Evolutionary conservation across 345 rosid species (phyloP).

Genomic region (Salix koriyanagi): DNA sequence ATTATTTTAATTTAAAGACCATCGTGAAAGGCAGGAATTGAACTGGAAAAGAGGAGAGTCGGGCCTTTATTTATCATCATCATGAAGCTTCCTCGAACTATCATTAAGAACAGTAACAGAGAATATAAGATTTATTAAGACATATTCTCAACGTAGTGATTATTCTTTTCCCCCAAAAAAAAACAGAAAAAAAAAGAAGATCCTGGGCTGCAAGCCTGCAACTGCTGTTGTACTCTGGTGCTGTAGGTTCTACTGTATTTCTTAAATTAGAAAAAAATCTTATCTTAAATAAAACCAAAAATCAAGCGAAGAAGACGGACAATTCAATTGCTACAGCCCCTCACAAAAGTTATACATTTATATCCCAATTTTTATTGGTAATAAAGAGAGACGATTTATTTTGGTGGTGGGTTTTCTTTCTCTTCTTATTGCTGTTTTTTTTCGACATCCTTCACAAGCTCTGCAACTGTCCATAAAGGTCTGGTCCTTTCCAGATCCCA

Average conservation of each 20-base stretch:
- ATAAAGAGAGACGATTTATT: not conserved
- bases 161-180: too few species aligned
- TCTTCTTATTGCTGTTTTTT: not conserved
- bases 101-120: not conserved
- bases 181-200: not conserved
- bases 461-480: constrained; percentile 2
- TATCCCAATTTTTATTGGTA: not conserved
- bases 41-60: too few species aligned
- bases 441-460: not conserved
- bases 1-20: too few species aligned
- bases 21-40: too few species aligned
- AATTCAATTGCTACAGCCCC: not conserved
- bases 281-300: not conserved
- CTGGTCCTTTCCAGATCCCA: constrained; percentile 1
- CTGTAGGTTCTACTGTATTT: not conserved
- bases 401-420: not conserved
- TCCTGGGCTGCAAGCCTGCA: too few species aligned
- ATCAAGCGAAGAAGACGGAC: not conserved
- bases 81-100: not conserved
- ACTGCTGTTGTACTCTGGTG: too few species aligned
- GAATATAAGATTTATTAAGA: not conserved
- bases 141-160: not conserved
- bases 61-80: not conserved
- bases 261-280: not conserved
- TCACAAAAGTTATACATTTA: not conserved